phyloP scores from a whole-genome alignment of 148 eudicot species.

The Cornus kousa region DNA sequence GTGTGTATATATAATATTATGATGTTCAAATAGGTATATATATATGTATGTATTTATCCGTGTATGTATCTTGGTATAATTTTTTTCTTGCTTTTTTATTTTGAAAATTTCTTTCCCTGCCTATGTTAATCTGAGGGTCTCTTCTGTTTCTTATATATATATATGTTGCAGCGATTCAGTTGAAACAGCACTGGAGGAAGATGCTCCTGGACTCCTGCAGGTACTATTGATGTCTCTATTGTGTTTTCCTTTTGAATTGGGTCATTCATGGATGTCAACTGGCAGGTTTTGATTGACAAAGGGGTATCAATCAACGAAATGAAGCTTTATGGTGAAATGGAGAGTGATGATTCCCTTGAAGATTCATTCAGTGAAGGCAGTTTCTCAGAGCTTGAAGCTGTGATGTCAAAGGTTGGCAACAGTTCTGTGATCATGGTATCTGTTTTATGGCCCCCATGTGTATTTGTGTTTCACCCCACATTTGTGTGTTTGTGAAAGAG shows the following conservation, averaged over 20 bases:
- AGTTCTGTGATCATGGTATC: neutral
- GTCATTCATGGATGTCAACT: slow-evolving; percentile 6
- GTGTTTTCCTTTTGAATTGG: slow-evolving; percentile 8
- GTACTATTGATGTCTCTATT: slow-evolving; percentile 28
- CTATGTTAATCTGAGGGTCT: slow-evolving; percentile 11
- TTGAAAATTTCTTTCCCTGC: neutral
- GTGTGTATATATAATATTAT: neutral
- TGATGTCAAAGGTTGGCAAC: slow-evolving; percentile 65
- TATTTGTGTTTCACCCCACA: neutral
- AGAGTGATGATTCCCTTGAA: slow-evolving; percentile 55
- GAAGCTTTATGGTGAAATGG: slow-evolving; percentile 82
- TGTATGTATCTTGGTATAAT: neutral
- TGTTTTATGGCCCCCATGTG: neutral
- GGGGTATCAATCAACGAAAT: slow-evolving; percentile 73
- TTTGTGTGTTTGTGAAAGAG: neutral
- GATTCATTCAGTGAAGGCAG: slow-evolving; percentile 52
- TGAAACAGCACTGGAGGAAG: slow-evolving; percentile 94
- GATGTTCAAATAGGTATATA: neutral
- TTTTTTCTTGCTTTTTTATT: too few relatives aligned
- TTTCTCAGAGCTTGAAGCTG: slow-evolving; percentile 82
- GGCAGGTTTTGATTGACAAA: slow-evolving; percentile 75
- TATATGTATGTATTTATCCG: neutral
- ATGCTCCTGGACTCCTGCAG: slow-evolving; percentile 93
- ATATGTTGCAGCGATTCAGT: slow-evolving; percentile 61
- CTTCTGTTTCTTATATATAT: slow-evolving; percentile 1